A percentile compares a stretch with the other conserved stretches of the same genome.
Evolutionary conservation across 2,329 filamentous ascomycete species (phyloP).

Genomic region (Aspergillus novofumigatus): DNA sequence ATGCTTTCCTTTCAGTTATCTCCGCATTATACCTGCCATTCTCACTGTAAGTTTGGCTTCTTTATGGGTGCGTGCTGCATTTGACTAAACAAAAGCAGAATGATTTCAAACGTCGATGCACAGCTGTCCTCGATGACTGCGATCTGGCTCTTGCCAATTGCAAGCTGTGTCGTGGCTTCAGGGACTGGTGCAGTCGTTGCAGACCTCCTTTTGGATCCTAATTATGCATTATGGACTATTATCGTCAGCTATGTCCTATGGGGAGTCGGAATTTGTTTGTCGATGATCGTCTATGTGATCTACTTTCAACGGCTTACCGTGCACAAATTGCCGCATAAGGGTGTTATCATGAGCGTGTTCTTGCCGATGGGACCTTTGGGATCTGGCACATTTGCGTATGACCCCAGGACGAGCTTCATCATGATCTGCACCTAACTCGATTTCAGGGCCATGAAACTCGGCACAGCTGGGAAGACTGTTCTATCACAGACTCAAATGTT

Average conservation of each 20-base stretch:
- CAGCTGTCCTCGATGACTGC: slow-evolving; percentile 57
- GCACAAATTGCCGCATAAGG: slow-evolving; percentile 60
- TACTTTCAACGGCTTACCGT: slow-evolving; percentile 65
- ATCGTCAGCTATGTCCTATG: slow-evolving; percentile 64
- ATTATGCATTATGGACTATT: slow-evolving; percentile 57
- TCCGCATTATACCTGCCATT: slow-evolving; percentile 51
- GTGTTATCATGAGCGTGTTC: slow-evolving; percentile 64
- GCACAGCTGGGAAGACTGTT: slow-evolving; percentile 38
- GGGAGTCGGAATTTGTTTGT: slow-evolving; percentile 58
- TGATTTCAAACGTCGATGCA: background rate
- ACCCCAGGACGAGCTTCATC: background rate
- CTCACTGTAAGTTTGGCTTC: slow-evolving; percentile 43
- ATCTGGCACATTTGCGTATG: slow-evolving; percentile 55
- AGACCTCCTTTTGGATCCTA: slow-evolving; percentile 48
- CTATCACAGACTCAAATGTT: slow-evolving; percentile 24
- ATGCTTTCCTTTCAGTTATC: slow-evolving; percentile 47
- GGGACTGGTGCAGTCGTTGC: slow-evolving; percentile 60
- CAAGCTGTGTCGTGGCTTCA: slow-evolving; percentile 60
- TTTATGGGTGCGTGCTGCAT: background rate
- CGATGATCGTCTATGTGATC: slow-evolving; percentile 60
- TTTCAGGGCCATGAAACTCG: slow-evolving; percentile 43
- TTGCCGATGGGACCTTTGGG: slow-evolving; percentile 62
- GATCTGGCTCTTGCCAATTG: slow-evolving; percentile 61
- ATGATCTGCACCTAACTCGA: background rate
- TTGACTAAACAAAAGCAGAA: background rate